Evolutionary conservation across 352 stramenopile genomes (phyloP), one percentile per base, ranked within the genome.

Genomic region (Phytophthora colocasiae): DNA sequence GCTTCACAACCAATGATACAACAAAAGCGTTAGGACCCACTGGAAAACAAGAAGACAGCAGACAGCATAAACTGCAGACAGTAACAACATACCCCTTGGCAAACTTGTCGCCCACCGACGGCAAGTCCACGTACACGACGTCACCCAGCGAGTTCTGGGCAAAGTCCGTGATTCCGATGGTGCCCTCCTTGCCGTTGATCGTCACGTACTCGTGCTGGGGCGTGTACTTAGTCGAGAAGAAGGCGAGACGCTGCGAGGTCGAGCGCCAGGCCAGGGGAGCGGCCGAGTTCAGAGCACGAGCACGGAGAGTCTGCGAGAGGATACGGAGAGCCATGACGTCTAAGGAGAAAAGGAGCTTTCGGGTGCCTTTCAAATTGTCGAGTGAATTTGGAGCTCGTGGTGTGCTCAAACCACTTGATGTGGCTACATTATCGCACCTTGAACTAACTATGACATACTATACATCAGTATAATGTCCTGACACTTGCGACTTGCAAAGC

Each of bases 111-210:
- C 94, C 98, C 38, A 98, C 83, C 12, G 91, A 76, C 22, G 97
- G 97, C 58, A 99, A 81, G 64, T 99, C 97, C 10, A 99, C 97
- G 78, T 97, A 99, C 41, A 99, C 97, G 56, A 97, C 85, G 75
- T 99, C 97, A 43, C 98, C 98, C 41, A 99, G 83, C 66, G 92
- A 96, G 74, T 98, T 96, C 76, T 98, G 93, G 24, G 98, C 98
- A 79, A 98, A 99, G 75, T 98, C 94, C 45, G 97, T 99, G 83
- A 99, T 99, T 71, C 98, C 98, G 69, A 99, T 80, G 26, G 87
- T 98, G 65, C 81, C 92, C 58, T 87, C 71, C 62, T 86, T 89
- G 69, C 88, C 88, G 60, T 91, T 83, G 47, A 95, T 57, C 66
- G 66, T 84, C 62, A 95, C 77, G 77, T 95, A 95, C 84, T 95